These are phyloP conservation scores for Cinchona pubescens DNA, from an alignment of 257 asterid species.

Conservation along the genomic window DNA sequence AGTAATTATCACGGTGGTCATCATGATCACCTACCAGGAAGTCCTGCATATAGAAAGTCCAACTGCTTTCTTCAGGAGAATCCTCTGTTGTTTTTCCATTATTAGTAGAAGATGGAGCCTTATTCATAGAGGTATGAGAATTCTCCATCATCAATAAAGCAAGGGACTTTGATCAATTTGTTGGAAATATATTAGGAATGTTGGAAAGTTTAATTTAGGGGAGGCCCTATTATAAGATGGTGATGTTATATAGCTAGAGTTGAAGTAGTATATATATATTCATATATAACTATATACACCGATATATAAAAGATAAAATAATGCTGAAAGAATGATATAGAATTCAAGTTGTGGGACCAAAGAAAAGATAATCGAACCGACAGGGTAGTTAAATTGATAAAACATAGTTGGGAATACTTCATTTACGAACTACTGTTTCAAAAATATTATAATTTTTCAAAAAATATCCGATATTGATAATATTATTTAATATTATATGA, in stretches of 20 bases:
- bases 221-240: slow-evolving; percentile 6
- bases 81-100: slow-evolving; percentile 23
- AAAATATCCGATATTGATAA: too few species aligned
- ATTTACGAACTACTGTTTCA: too few species aligned
- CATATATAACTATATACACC: too few species aligned
- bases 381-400: too few species aligned
- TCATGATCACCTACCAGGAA: slow-evolving; percentile 37
- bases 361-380: not conserved
- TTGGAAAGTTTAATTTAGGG: slow-evolving; percentile 17
- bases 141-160: slow-evolving; percentile 24
- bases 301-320: too few species aligned
- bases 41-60: slow-evolving; percentile 74
- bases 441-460: too few species aligned
- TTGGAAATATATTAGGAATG: not conserved
- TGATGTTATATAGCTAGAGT: slow-evolving; percentile 34
- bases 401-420: too few species aligned
- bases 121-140: slow-evolving; percentile 7
- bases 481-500: too few species aligned
- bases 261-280: not conserved
- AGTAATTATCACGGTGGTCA: slow-evolving; percentile 3
- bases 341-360: slow-evolving; percentile 38
- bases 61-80: slow-evolving; percentile 67
- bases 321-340: slow-evolving; percentile 23
- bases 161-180: too few species aligned
- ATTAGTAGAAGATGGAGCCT: slow-evolving; percentile 1